Evolutionary conservation across 306 rosid species (phyloP), one percentile per base, ranked within the genome.

Genomic region (Dalbergia cultrata): DNA sequence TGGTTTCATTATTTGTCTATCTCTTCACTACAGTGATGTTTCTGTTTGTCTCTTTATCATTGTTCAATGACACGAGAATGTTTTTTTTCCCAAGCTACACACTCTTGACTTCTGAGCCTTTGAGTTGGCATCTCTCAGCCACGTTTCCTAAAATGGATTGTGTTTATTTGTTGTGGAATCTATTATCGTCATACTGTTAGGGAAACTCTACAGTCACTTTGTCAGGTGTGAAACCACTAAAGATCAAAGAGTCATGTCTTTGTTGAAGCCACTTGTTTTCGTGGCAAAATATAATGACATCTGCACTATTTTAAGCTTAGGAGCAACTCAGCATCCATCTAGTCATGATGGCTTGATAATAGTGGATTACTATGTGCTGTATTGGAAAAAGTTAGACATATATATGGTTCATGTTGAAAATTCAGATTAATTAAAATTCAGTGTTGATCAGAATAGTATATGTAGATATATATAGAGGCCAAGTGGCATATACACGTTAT

Each of bases 181-280:
- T 2, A 41, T 43, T 73, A 52, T 52, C 56, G 75, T 72, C 75
- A 66, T 74, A 18, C 13, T 64, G 7, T 13, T 64, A 41, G 73
- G 84, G 84, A 43, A 81, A 72, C 68, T 41, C 74, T 80, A 80
- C 84, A 81, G 75, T 73, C 3, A 44, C 61, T 67, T 49, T 77
- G 77, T 68, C 64, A 1, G 16, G 21, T 61, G 59, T 34, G 62
- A 72, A 10, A 9, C 9, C 67, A 63, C 67, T 52, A 35, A 63
- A 37, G 26, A 63, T 64, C 53, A 18, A 52, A 21, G 71, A 16
- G 59, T 7, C 37, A 63, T 72, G 35, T 47, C 64, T 57, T 26
- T 21, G 67, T 43, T 65, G 13, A 19, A 56, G 16, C 44, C 54
- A 21, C 67, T 66, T 54, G 1, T 10, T 43, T 67, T 22, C 67